These are phyloP conservation scores for Penicillium sp. DNA, from an alignment of 2,329 filamentous ascomycete genomes.

Conservation along the genomic window DNA sequence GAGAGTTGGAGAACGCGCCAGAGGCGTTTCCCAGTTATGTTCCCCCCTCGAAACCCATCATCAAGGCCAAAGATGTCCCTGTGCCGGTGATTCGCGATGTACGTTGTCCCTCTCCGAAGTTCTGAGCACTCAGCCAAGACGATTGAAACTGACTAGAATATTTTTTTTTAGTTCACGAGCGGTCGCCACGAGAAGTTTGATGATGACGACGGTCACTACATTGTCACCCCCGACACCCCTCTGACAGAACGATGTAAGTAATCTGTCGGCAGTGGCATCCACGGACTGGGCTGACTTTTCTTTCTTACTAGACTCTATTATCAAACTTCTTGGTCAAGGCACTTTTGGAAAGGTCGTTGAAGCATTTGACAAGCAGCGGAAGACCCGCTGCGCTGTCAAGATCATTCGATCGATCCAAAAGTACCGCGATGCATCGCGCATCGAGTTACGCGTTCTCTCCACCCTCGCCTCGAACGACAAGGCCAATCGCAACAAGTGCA, in stretches of 20 bases:
- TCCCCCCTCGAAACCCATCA: slow-evolving; percentile 82
- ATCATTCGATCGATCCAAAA: slow-evolving; percentile 98
- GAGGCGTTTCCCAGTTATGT: slow-evolving; percentile 78
- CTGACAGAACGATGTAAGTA: slow-evolving; percentile 86
- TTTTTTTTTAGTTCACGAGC: slow-evolving; percentile 44
- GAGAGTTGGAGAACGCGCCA: slow-evolving; percentile 69
- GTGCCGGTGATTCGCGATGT: slow-evolving; percentile 63
- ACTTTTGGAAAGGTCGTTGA: slow-evolving; percentile 99
- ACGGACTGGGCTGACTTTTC: slow-evolving; percentile 18
- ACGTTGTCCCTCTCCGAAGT: slow-evolving; percentile 32
- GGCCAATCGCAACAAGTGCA: slow-evolving; percentile 92
- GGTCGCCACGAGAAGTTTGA: slow-evolving; percentile 72
- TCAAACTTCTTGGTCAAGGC: slow-evolving; percentile 88
- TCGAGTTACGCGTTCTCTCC: slow-evolving; percentile 88
- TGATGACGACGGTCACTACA: slow-evolving; percentile 96
- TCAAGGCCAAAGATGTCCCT: slow-evolving; percentile 81
- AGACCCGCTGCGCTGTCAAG: slow-evolving; percentile 88
- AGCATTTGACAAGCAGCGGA: slow-evolving; percentile 75
- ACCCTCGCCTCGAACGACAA: slow-evolving; percentile 90
- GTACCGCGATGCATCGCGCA: slow-evolving; percentile 92
- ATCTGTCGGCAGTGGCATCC: not conserved
- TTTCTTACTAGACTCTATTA: slow-evolving; percentile 71
- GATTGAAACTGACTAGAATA: not conserved
- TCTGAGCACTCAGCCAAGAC: not conserved
- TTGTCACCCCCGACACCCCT: slow-evolving; percentile 82